Base-by-base conservation (phyloP, 176 grass and related monocot species). In the Typha latifolia region DNA sequence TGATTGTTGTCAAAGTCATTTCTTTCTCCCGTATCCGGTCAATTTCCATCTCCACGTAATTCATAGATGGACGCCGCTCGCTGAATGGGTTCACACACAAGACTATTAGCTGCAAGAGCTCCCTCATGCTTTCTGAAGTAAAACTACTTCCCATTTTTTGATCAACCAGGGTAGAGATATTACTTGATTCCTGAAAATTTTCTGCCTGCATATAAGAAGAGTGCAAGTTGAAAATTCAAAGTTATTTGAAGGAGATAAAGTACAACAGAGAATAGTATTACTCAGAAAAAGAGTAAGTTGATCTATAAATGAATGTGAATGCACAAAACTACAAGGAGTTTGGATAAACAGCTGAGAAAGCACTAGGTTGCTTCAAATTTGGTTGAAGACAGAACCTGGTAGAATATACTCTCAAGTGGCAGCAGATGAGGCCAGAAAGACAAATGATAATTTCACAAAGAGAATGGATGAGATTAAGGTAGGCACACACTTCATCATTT, bases 11-110 rank as follows among this genome's bases (percentile, higher is more conserved):
- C 66, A 85, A 61, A 18, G 78, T 82, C 70, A 99, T 84, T 73
- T 99, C 94, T 34, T 87, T 85, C 18, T 99, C 86, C 0, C 61
- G 81, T 24, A 99, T 90, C 24, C 94, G 75, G 18, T 93, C 62
- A 66, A 99, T 78, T 73, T 99, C 94, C 20, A 81, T 62, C 64
- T 99, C 94, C 14, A 99, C 81, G 49, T 71, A 63, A 52, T 66
- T 84, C 94, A 99, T 93, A 19, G 86, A 64, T 3, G 94, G 94
- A 4, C 94, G 80, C 32, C 73, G 73, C 53, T 89, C 73, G 5
- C 61, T 77, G 1, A 22, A 27, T 49, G 75, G 76, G 12, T 93
- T 87, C 65, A 90, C 12, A 12, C 94, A 99, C 89, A 81, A 77
- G 0, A 84, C 76, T 24, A 91, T 87, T 61, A 99, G 67, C 66